Evolutionary conservation across 176 grass and related monocot genomes (phyloP).

Genomic region (Carex myosuroides): DNA sequence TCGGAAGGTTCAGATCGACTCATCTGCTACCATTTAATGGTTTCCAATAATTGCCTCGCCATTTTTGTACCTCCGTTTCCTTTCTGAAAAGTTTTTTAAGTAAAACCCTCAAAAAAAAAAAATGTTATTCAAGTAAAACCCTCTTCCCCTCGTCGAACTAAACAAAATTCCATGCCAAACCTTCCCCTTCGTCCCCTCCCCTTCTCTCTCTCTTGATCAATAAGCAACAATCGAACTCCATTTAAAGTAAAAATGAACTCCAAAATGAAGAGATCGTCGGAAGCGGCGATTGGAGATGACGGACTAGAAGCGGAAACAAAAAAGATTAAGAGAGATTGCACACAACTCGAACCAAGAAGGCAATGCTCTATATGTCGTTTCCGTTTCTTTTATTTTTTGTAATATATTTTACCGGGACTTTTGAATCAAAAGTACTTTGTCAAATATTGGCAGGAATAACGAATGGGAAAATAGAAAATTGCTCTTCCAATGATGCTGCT

Average conservation of each 20-base stretch:
- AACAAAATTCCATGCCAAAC: not conserved
- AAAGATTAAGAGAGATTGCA: slow-evolving; percentile 20
- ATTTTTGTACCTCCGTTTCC: not conserved
- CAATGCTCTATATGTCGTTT: not conserved
- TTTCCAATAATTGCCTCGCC: not conserved
- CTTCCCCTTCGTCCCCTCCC: not conserved
- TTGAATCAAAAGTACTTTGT: not conserved
- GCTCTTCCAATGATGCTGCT: not conserved
- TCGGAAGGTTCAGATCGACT: not conserved
- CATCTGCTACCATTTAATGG: not conserved
- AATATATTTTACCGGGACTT: not conserved
- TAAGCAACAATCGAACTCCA: not conserved
- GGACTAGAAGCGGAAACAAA: slow-evolving; percentile 6
- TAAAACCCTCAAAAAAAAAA: not conserved
- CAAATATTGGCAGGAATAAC: not conserved
- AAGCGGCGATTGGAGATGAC: not conserved
- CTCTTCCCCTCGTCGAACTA: not conserved
- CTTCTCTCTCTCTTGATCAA: not conserved
- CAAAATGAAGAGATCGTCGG: slow-evolving; percentile 14
- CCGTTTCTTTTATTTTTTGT: not conserved
- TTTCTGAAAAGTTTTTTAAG: not conserved
- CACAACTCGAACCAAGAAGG: slow-evolving; percentile 39
- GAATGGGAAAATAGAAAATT: not conserved
- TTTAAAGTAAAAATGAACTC: not conserved
- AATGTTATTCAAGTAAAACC: not conserved